Percentiles rank a stretch among this genome's conserved stretches.
Evolutionary conservation across 305 asterid genomes (phyloP).

Genomic region (Fraxinus platypoda): DNA sequence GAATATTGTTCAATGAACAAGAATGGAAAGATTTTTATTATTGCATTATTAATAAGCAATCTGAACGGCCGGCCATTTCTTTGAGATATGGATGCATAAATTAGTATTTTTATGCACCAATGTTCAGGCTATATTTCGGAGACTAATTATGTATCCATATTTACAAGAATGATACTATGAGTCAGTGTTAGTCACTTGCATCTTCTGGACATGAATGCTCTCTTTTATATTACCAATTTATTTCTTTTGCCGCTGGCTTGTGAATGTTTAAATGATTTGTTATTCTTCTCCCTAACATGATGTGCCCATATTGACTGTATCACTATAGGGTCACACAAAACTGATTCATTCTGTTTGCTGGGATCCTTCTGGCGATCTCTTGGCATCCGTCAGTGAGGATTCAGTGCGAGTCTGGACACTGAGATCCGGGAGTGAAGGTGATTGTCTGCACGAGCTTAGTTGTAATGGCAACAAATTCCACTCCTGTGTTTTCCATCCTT

Average conservation of each 20-base stretch:
- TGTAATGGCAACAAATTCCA: conserved; percentile 84
- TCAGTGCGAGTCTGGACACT: conserved; percentile 84
- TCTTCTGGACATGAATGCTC: neutral
- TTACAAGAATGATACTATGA: neutral
- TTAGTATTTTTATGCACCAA: neutral
- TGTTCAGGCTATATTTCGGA: neutral
- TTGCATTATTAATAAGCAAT: neutral
- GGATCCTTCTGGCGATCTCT: conserved; percentile 86
- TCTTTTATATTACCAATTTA: neutral
- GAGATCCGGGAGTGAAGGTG: conserved; percentile 80
- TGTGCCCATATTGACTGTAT: neutral
- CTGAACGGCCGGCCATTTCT: neutral
- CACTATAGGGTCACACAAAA: conserved; percentile 70
- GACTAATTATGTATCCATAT: neutral
- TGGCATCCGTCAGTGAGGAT: conserved; percentile 94
- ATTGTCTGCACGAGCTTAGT: conserved; percentile 79
- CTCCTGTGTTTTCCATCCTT: conserved; percentile 94
- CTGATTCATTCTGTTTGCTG: conserved; percentile 80
- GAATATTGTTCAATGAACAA: neutral
- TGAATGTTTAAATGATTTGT: neutral
- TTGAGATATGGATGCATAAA: neutral
- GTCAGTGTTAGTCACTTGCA: neutral
- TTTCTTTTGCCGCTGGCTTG: neutral
- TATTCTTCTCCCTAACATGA: neutral
- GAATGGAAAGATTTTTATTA: neutral